phyloP scores from a whole-genome alignment of 129 eudicot genomes.

The Chrysanthemum makinoi region DNA sequence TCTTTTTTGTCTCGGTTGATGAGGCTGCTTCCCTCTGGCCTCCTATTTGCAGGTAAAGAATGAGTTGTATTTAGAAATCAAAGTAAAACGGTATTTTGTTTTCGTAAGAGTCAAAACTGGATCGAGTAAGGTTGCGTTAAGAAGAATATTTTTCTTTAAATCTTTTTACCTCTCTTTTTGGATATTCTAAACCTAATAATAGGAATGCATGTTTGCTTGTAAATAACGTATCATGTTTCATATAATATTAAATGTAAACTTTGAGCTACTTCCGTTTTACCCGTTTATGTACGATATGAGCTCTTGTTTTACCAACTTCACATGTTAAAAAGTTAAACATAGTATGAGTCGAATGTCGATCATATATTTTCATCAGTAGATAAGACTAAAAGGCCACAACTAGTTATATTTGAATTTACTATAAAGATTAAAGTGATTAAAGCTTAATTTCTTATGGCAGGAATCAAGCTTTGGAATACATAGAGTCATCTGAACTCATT shows the following conservation, averaged over 20 bases:
- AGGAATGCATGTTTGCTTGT: no score
- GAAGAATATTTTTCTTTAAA: not conserved
- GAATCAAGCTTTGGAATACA: constrained; percentile 8
- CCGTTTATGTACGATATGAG: no score
- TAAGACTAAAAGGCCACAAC: not conserved
- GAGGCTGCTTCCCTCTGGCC: not conserved
- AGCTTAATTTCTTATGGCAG: not conserved
- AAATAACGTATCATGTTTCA: no score
- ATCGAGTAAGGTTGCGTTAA: not conserved
- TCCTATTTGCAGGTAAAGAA: constrained; percentile 1
- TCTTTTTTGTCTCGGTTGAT: no score
- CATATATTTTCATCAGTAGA: not conserved
- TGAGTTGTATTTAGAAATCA: not conserved
- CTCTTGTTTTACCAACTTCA: no score
- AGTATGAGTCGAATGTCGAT: not conserved
- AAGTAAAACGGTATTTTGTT: no score
- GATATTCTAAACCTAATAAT: no score
- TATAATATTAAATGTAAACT: no score
- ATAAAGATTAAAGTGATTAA: not conserved
- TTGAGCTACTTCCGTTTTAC: no score
- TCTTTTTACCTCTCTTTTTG: no score
- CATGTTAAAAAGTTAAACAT: no score
- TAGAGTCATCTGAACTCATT: not conserved
- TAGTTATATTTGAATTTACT: not conserved
- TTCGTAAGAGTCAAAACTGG: not conserved